A percentile compares a stretch with the other conserved stretches of the same genome.
These are phyloP conservation scores for Plasmopara muralis DNA, from an alignment of 352 stramenopile species.

Conservation along the genomic window DNA sequence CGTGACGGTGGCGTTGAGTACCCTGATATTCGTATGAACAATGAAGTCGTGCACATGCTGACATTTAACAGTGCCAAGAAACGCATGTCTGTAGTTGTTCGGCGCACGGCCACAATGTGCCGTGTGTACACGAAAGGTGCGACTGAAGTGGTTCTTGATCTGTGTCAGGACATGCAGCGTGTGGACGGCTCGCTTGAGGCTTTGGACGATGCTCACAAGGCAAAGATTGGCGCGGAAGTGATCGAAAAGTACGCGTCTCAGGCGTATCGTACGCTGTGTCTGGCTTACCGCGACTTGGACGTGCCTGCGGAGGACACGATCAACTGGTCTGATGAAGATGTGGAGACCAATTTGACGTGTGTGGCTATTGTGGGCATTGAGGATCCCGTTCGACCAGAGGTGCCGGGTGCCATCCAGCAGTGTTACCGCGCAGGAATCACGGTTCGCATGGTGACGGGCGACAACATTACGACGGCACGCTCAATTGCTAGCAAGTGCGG, in stretches of 20 bases:
- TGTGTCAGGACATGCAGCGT: constrained; percentile 38
- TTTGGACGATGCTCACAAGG: constrained; percentile 28
- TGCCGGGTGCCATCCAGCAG: constrained; percentile 37
- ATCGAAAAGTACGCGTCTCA: constrained; percentile 76
- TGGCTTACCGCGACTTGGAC: constrained; percentile 72
- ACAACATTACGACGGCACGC: constrained; percentile 46
- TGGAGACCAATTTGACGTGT: constrained; percentile 52
- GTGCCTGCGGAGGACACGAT: constrained; percentile 23
- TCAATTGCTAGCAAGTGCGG: constrained; percentile 54
- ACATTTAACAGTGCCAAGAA: constrained; percentile 66
- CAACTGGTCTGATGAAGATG: constrained; percentile 45
- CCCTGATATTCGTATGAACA: constrained; percentile 28
- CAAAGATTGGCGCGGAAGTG: constrained; percentile 29
- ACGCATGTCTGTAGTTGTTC: constrained; percentile 62
- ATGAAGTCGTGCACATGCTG: constrained; percentile 48
- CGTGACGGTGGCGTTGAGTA: constrained; percentile 47
- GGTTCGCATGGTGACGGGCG: constrained; percentile 53
- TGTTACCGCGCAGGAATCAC: constrained; percentile 41
- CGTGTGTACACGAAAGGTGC: constrained; percentile 60
- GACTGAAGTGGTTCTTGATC: constrained; percentile 47
- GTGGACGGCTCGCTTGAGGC: constrained; percentile 33
- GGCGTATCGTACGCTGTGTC: constrained; percentile 72
- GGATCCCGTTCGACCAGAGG: constrained; percentile 42
- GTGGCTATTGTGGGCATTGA: constrained; percentile 48
- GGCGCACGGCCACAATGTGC: constrained; percentile 31